Evolutionary conservation across 108 stramenopile genomes (phyloP), one percentile per base, ranked within the genome.

Genomic region (Stephanodiscus triporus): DNA sequence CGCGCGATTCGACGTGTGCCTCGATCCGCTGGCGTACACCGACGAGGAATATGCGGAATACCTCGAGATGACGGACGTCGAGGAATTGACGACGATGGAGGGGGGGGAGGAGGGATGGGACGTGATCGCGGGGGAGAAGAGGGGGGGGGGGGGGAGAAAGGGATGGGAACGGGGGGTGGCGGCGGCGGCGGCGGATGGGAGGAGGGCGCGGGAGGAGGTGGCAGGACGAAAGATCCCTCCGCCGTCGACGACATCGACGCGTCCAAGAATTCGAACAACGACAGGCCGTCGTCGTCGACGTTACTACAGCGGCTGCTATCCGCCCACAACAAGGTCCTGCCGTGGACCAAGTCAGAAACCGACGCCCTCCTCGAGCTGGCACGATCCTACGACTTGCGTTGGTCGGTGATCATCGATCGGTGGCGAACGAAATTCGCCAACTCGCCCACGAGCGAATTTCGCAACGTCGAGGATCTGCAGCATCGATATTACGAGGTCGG

Each of bases 391-490:
- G 98, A 99, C 70, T 72, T 97, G 49, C 89, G 98, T 24, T 99
- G 98, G 98, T 81, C 97, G n/a, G 89, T 97, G 23, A 85, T 96
- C 63, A 73, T 87, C 60, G 95, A 96, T 81, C 87, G 88, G 32
- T 95, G 89, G 92, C 66, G 78, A 19, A 72, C 54, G 14, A 43
- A 34, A 43, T 83, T 80, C 54, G 62, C 24, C 20, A 59, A 56
- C 26, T 20, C 24, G 34, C 73, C 77, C 34, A 50, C 32, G 38
- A 66, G 64, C 64, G n/a, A 47, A 45, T 27, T 75, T 68, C 49
- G 90, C 43, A 84, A 77, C 47, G 78, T 93, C 50, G 91, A 98
- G 71, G 95, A 98, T 75, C 75, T 98, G 58, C 91, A 95, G 79
- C 70, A 94, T 73, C 84, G 96, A 30, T 98, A 95, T 74, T 98